Percentiles rank a stretch among this genome's conserved stretches.
phyloP scores from a whole-genome alignment of 83 land plant genomes.

The Picea engelmannii region DNA sequence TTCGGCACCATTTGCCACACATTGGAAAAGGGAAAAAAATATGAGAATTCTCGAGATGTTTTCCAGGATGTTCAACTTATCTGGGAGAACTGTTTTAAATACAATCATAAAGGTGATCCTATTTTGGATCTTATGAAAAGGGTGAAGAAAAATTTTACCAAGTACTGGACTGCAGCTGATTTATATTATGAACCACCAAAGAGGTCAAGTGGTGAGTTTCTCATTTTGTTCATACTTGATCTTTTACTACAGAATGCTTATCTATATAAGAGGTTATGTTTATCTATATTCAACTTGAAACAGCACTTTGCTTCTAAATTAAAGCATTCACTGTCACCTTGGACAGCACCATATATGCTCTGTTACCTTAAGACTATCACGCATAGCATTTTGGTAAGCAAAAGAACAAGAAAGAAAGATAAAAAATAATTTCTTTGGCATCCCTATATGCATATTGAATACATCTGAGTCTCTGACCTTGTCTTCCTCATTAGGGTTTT shows the following conservation, averaged over 20 bases:
- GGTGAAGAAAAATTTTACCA: conserved; percentile 48
- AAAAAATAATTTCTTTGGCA: neutral
- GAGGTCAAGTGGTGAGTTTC: conserved; percentile 14
- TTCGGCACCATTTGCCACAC: conserved; percentile 46
- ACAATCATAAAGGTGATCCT: conserved; percentile 61
- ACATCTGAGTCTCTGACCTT: no score
- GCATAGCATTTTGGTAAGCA: neutral
- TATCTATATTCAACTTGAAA: neutral
- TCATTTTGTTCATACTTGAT: neutral
- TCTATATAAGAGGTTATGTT: conserved; percentile 1
- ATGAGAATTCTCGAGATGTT: conserved; percentile 37
- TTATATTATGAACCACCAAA: conserved; percentile 24
- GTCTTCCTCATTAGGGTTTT: no score
- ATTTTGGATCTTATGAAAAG: conserved; percentile 40
- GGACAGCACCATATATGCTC: neutral
- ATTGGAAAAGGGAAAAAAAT: conserved; percentile 42
- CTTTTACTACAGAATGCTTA: neutral
- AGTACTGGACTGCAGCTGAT: conserved; percentile 49
- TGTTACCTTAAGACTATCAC: neutral
- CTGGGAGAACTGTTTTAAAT: conserved; percentile 53
- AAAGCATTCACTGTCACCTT: neutral
- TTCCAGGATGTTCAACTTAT: conserved; percentile 50
- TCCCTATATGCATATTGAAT: no score
- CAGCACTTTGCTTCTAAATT: neutral
- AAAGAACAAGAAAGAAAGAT: neutral